phyloP scores from a whole-genome alignment of 1,139 yeast genomes.

The Trichomonascaceae sp. region DNA sequence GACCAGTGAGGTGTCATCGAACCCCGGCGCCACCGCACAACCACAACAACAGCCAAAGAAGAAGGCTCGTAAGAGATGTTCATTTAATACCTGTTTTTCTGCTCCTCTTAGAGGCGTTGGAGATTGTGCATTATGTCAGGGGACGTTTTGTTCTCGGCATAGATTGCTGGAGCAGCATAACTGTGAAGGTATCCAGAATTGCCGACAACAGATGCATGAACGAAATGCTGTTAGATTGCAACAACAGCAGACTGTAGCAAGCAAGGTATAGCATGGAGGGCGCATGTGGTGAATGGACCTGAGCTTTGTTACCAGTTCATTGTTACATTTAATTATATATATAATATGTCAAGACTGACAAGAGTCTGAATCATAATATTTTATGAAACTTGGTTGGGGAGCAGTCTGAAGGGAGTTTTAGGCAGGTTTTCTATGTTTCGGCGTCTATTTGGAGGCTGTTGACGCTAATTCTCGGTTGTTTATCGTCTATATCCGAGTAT shows the following conservation, averaged over 20 bases:
- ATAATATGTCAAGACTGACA: too few relatives aligned
- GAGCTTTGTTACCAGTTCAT: background rate
- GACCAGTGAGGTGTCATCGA: conserved; percentile 10
- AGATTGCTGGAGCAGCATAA: conserved; percentile 79
- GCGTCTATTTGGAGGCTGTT: background rate
- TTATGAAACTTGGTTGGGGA: background rate
- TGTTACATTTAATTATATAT: background rate
- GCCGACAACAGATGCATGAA: conserved; percentile 77
- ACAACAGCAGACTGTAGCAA: conserved; percentile 40
- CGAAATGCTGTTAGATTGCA: conserved; percentile 40
- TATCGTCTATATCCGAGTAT: too few relatives aligned
- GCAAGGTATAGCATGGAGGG: conserved; percentile 30
- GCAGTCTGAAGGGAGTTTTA: background rate
- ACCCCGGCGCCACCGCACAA: conserved; percentile 15
- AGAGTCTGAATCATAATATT: background rate
- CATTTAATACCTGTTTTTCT: conserved; percentile 55
- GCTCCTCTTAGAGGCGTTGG: conserved; percentile 80
- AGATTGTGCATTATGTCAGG: conserved; percentile 79
- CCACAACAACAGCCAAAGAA: conserved; percentile 22
- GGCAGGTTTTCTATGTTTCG: too few relatives aligned
- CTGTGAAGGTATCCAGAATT: conserved; percentile 70
- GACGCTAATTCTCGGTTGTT: too few relatives aligned
- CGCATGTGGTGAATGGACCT: background rate
- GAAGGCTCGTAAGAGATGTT: conserved; percentile 58
- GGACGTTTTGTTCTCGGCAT: conserved; percentile 84